Conservation (phyloP, 2,329 filamentous ascomycete species). For the Colletotrichum sojae region DNA sequence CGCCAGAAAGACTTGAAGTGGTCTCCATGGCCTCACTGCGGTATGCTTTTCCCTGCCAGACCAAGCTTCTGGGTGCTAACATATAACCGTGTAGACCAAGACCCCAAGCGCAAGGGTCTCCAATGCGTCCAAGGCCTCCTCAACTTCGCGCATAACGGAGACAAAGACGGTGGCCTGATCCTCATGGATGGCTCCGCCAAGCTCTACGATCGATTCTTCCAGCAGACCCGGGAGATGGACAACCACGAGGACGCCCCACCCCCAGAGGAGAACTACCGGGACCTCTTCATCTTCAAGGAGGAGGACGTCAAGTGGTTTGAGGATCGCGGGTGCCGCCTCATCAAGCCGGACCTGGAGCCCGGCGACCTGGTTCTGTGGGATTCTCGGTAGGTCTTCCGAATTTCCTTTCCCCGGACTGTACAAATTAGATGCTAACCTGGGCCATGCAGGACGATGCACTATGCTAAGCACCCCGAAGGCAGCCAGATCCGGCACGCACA, state of each 20-base stretch:
- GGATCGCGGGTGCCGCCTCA: constrained; percentile 38
- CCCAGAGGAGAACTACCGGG: constrained; percentile 41
- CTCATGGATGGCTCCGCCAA: constrained; percentile 58
- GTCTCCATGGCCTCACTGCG: constrained; percentile 29
- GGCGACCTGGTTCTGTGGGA: constrained; percentile 54
- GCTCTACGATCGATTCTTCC: constrained; percentile 61
- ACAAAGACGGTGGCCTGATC: constrained; percentile 61
- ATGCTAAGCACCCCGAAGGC: constrained; percentile 49
- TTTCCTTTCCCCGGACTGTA: neutral
- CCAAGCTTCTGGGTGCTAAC: neutral
- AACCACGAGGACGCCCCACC: constrained; percentile 46
- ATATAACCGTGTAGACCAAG: constrained; percentile 51
- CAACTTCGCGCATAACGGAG: constrained; percentile 60
- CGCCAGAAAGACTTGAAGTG: constrained; percentile 39
- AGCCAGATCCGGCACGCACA: constrained; percentile 52
- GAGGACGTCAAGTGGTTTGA: constrained; percentile 49
- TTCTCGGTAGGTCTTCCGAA: constrained; percentile 19
- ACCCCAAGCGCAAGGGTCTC: constrained; percentile 45
- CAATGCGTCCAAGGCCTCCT: constrained; percentile 57
- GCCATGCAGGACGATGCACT: constrained; percentile 37
- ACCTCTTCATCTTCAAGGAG: constrained; percentile 59
- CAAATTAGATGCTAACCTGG: neutral
- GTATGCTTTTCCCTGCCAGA: neutral
- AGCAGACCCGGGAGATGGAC: constrained; percentile 35
- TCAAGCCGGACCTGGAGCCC: constrained; percentile 42